Evolutionary conservation across 352 stramenopile genomes (phyloP), one percentile per base, ranked within the genome.

Genomic region (Phytophthora lateralis): DNA sequence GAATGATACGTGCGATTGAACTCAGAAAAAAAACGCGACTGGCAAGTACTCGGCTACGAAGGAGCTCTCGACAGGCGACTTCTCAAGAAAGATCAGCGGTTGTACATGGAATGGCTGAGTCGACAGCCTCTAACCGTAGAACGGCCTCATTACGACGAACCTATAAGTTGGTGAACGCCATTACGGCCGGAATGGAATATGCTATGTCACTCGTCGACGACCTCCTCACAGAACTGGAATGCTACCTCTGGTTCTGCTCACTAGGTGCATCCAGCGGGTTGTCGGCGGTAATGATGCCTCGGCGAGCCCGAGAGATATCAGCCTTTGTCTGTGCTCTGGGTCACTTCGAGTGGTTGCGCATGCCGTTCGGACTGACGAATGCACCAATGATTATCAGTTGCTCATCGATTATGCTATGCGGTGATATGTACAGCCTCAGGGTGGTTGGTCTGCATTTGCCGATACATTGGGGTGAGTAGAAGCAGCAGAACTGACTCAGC

Each of bases 261-360:
- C 32, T 55, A 0, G 47, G 45, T 35, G 14, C 47, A 9, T 30
- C 46, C 1, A 32, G 29, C 6, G 46, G 29, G 11, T 54, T 54
- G 10, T 55, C 20, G 47, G 47, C 32, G 4, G 20, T 30, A 4
- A 30, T 55, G 48, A 55, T 55, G 48, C 37, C 48, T 45, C 35
- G 12, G 9, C 48, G 12, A 41, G 35, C 35, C 12, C 11, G 12
- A 7, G 6, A 2, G 3, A 41, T 41, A 9, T 41, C 35, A 0
- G 35, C 35, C n/a, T 41, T 41, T 20, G 35, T 41, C 0, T 41
- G 35, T 14, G 35, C 35, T 20, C 35, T 41, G 3, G 35, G 35
- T 2, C 35, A 41, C 15, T 41, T 41, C 12, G 35, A 41, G 15
- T 41, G 35, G 35, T 18, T 41, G 12, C 35, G 35, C 11, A 41